A percentile compares a stretch with the other conserved stretches of the same genome.
These are phyloP conservation scores for Auxenochlorella pyrenoidosa DNA, from an alignment of 139 green algal species.

Conservation along the genomic window DNA sequence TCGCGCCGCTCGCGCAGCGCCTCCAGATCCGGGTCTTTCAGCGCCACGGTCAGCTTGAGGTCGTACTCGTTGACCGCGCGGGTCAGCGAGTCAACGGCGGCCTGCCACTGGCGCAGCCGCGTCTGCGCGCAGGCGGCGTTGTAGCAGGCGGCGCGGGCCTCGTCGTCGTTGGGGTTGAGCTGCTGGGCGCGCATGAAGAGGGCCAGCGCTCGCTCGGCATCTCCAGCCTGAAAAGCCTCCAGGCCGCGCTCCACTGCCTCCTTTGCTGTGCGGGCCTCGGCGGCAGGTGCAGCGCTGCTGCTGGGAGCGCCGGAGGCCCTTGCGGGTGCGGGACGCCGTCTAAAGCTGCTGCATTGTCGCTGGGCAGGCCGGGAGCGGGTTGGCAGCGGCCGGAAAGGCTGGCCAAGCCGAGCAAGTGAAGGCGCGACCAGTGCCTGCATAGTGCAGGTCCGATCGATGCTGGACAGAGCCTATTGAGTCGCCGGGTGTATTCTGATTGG, in stretches of 20 bases:
- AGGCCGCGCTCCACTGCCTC: constrained; percentile 75
- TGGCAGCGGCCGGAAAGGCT: background rate
- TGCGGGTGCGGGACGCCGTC: background rate
- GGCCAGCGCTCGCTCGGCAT: constrained; percentile 60
- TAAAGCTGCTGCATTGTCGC: background rate
- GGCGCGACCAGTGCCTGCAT: constrained; percentile 6
- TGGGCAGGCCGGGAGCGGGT: background rate
- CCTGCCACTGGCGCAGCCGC: constrained; percentile 80
- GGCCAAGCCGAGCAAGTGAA: background rate
- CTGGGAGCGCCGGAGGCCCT: background rate
- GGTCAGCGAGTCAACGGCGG: constrained; percentile 76
- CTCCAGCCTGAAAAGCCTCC: constrained; percentile 52
- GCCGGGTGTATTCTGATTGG: background rate
- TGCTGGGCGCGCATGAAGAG: constrained; percentile 78
- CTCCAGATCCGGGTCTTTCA: constrained; percentile 84
- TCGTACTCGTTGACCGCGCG: constrained; percentile 84
- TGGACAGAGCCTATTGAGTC: background rate
- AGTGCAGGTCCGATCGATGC: background rate
- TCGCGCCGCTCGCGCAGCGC: constrained; percentile 84
- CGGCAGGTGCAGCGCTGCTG: background rate
- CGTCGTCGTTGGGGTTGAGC: constrained; percentile 82
- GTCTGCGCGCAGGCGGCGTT: constrained; percentile 90
- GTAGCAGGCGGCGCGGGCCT: constrained; percentile 90
- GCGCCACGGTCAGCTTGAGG: constrained; percentile 83
- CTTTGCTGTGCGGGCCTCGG: constrained; percentile 45